Conservation (phyloP, 2,329 filamentous ascomycete genomes). For the Trichophyton simii region DNA sequence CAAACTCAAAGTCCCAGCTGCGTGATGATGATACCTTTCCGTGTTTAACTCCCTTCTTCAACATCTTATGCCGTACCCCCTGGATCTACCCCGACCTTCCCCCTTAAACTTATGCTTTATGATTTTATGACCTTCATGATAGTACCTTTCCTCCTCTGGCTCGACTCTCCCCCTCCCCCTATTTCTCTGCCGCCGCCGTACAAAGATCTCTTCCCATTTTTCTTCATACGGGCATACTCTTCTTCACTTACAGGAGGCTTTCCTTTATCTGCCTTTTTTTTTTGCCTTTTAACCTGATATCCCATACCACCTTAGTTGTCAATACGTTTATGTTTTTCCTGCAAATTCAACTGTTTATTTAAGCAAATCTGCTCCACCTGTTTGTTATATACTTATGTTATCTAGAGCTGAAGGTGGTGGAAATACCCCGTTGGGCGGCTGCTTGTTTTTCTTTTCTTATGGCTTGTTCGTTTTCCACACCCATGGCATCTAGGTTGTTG, state of each 20-base stretch:
- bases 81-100: conserved; percentile 9
- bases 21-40: conserved; percentile 12
- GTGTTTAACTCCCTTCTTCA: background rate
- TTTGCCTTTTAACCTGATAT: background rate
- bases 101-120: conserved; percentile 8
- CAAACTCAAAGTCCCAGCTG: conserved; percentile 29
- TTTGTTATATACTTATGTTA: background rate
- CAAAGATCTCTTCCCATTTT: background rate
- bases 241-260: background rate
- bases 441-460: background rate
- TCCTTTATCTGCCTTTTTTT: background rate
- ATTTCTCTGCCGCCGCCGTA: background rate
- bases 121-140: conserved; percentile 17
- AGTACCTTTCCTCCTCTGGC: background rate
- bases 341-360: background rate
- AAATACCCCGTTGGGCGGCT: background rate
- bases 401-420: background rate
- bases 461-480: background rate
- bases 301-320: background rate
- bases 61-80: conserved; percentile 6
- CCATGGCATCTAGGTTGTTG: background rate
- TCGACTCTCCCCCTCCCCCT: background rate
- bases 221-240: background rate
- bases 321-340: background rate
- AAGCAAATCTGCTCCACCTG: background rate